These are phyloP conservation scores for Austropuccinia psidii DNA, from an alignment of 1,284 basidiomycete genomes.

Conservation along the genomic window DNA sequence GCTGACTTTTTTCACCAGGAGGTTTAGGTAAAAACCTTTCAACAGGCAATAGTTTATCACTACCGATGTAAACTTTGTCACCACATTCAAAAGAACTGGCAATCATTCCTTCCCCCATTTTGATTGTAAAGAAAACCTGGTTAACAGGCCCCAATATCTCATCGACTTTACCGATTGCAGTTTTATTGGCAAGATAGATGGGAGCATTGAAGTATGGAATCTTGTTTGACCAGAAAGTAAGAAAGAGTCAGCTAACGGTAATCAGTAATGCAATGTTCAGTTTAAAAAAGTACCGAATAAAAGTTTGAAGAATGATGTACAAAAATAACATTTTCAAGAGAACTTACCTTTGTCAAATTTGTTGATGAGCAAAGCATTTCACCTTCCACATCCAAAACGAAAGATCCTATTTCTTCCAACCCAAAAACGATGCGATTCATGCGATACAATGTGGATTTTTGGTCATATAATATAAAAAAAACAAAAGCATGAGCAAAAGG, in stretches of 20 bases:
- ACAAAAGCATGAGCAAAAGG: background rate
- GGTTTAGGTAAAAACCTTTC: conserved; percentile 97
- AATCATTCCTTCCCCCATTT: conserved; percentile 94
- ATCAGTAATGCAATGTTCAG: background rate
- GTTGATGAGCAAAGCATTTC: conserved; percentile 93
- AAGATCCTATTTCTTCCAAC: conserved; percentile 54
- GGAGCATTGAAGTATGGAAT: conserved; percentile 99
- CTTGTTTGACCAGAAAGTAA: conserved; percentile 41
- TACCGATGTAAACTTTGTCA: conserved; percentile 94
- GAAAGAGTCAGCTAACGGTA: no score
- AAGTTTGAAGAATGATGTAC: background rate
- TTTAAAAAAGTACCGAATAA: background rate
- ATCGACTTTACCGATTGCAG: conserved; percentile 87
- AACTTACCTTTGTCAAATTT: conserved; percentile 63
- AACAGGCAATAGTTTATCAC: conserved; percentile 91
- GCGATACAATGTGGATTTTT: background rate
- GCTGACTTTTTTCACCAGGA: conserved; percentile 58
- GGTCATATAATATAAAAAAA: background rate
- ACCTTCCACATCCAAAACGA: conserved; percentile 90
- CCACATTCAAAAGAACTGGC: conserved; percentile 93
- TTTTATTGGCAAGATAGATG: conserved; percentile 97
- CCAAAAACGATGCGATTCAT: background rate
- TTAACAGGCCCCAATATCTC: conserved; percentile 97
- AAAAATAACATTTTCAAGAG: background rate
- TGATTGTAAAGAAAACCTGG: conserved; percentile 96